A percentile compares a stretch with the other conserved stretches of the same genome.
Evolutionary conservation across 257 asterid genomes (phyloP).

Genomic region (Perilla frutescens): DNA sequence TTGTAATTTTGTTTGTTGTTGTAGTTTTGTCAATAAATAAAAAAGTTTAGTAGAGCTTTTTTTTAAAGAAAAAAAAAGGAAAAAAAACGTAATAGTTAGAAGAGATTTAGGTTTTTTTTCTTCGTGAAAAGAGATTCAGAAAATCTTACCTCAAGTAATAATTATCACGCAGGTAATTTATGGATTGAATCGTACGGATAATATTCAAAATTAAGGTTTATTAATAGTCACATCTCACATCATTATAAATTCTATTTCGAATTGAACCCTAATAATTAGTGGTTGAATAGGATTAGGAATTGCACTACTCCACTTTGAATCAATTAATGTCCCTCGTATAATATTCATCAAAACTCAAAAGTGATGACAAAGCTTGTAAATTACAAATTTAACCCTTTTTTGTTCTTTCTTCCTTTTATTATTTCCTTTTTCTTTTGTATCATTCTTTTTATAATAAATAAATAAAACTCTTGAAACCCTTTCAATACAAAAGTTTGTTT

Average conservation of each 20-base stretch:
- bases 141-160: neutral
- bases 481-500: too few relatives aligned
- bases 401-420: neutral
- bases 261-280: neutral
- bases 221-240: neutral
- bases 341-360: neutral
- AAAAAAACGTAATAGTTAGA: too few relatives aligned
- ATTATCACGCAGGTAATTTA: neutral
- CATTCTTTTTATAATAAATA: too few relatives aligned
- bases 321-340: neutral
- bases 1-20: too few relatives aligned
- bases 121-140: too few relatives aligned
- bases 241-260: neutral
- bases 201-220: neutral
- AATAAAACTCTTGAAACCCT: too few relatives aligned
- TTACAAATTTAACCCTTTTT: neutral
- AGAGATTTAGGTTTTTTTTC: too few relatives aligned
- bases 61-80: too few relatives aligned
- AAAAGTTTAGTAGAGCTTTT: too few relatives aligned
- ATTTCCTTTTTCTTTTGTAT: too few relatives aligned
- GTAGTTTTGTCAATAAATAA: too few relatives aligned
- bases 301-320: slow-evolving; percentile 6
- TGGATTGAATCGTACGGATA: neutral
- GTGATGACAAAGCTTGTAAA: neutral
- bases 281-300: neutral